Base-by-base conservation (phyloP, 345 rosid species). In the Lumnitzera racemosa region DNA sequence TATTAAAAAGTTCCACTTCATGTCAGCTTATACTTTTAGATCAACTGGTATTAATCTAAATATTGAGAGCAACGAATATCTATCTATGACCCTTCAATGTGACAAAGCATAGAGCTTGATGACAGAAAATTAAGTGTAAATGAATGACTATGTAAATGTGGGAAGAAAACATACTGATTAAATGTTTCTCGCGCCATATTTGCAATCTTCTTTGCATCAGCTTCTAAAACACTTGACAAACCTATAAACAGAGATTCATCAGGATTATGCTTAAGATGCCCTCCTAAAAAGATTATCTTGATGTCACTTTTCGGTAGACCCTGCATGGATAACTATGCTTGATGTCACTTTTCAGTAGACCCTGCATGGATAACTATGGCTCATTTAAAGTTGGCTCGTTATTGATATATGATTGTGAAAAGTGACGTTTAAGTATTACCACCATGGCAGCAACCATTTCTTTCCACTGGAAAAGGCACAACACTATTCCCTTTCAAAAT, bases 161-260 rank as follows among this genome's bases (percentile, higher is more conserved):
- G 55, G 46, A 61, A 50, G 47, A 57, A 20, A 46, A 53, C 52
- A 58, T 76, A 87, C 96, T 72, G 85, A 55, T 86, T 74, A 68
- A 74, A 90, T 29, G 82, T 72, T 57, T 78, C 74, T 56, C 78
- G 76, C 69, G 90, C 99, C 81, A 83, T 66, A 25, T 49, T 55
- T 53, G 90, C 99, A 70, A 92, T 90, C 71, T 82, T 79, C 70
- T 75, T 80, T 2, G 82, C 82, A 77, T 89, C 96, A 67, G 87
- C 96, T 75, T 87, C 86, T 43, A 78, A 67, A 58, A 78, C 70
- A 63, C 74, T 72, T n/a, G 56, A 74, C 58, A 85, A 70, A 57
- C 87, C 97, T 74, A 71, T 74, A 69, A 13, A 46, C 36, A 24
- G 7, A 61, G 12, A 50, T 58, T 15, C 31, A 61, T 46, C 61